Conservation (phyloP, 2,329 filamentous ascomycete species). For the Curvularia hawaiiensis region DNA sequence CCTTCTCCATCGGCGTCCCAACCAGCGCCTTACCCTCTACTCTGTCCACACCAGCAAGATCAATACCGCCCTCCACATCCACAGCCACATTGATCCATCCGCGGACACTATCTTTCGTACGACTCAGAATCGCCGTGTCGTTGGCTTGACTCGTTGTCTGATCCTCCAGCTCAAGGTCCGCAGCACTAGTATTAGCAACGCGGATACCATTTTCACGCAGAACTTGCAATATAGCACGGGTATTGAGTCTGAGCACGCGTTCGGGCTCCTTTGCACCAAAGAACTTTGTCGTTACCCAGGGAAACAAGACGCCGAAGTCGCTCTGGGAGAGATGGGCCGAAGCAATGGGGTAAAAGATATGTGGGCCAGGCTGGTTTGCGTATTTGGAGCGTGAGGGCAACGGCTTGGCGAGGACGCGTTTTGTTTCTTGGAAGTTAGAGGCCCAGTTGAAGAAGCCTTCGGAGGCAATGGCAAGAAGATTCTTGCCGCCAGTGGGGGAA, state of each 20-base stretch:
- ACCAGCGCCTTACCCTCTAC: conserved; percentile 13
- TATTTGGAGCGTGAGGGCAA: conserved; percentile 52
- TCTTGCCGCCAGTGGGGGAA: conserved; percentile 57
- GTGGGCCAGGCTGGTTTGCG: conserved; percentile 56
- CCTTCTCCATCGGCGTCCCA: conserved; percentile 14
- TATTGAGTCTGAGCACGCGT: conserved; percentile 80
- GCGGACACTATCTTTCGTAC: conserved; percentile 31
- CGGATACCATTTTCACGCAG: conserved; percentile 54
- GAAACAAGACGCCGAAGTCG: conserved; percentile 84
- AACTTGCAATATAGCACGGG: conserved; percentile 80
- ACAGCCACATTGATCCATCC: conserved; percentile 44
- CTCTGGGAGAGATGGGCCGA: conserved; percentile 84
- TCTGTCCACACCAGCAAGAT: neutral
- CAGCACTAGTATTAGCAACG: conserved; percentile 48
- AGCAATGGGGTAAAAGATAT: conserved; percentile 74
- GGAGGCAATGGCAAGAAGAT: conserved; percentile 73
- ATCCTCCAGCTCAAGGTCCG: conserved; percentile 48
- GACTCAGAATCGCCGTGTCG: conserved; percentile 43
- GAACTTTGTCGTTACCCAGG: conserved; percentile 62
- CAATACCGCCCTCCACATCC: conserved; percentile 3
- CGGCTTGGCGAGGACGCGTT: conserved; percentile 66
- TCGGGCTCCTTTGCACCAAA: conserved; percentile 69
- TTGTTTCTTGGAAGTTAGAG: conserved; percentile 72
- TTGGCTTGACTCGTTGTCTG: conserved; percentile 13
- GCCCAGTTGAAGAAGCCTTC: conserved; percentile 81